Evolutionary conservation across 768 basidiomycete genomes (phyloP).

Genomic region (Auriscalpium orientale): DNA sequence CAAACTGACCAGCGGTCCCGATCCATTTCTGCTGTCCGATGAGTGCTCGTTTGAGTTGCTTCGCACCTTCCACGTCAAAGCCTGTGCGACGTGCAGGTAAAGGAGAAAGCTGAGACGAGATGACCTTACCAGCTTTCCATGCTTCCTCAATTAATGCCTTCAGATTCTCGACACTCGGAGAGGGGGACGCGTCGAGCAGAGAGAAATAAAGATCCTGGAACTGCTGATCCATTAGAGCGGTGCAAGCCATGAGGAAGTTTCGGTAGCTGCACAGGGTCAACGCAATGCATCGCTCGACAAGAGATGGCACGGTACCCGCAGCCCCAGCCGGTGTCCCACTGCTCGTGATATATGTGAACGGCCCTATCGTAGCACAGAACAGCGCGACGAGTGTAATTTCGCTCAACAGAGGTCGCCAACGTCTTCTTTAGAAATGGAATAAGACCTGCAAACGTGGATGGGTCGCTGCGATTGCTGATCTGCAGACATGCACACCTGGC

Average conservation of each 20-base stretch:
- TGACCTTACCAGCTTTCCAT: conserved; percentile 56
- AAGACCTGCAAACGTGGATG: conserved; percentile 36
- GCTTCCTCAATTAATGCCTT: conserved; percentile 78
- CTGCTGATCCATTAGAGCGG: conserved; percentile 61
- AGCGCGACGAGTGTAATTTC: conserved; percentile 44
- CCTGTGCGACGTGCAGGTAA: conserved; percentile 30
- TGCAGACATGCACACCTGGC: conserved; percentile 40
- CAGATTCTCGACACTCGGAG: conserved; percentile 66
- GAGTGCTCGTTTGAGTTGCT: conserved; percentile 45
- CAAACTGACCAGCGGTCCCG: conserved; percentile 60
- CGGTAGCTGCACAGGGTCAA: conserved; percentile 48
- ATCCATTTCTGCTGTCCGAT: conserved; percentile 66
- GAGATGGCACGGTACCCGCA: conserved; percentile 20
- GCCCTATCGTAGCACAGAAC: conserved; percentile 56
- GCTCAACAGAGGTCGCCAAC: conserved; percentile 42
- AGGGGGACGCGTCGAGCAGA: conserved; percentile 45
- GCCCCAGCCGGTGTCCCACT: conserved; percentile 65
- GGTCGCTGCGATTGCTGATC: background rate
- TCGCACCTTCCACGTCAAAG: conserved; percentile 64
- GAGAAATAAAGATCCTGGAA: conserved; percentile 54
- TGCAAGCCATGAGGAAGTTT: conserved; percentile 75
- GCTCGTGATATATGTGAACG: conserved; percentile 51
- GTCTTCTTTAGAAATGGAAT: conserved; percentile 55
- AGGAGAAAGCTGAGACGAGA: background rate
- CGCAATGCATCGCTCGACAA: background rate